phyloP scores from a whole-genome alignment of 176 grass and related monocot genomes.

The Themeda triandra region DNA sequence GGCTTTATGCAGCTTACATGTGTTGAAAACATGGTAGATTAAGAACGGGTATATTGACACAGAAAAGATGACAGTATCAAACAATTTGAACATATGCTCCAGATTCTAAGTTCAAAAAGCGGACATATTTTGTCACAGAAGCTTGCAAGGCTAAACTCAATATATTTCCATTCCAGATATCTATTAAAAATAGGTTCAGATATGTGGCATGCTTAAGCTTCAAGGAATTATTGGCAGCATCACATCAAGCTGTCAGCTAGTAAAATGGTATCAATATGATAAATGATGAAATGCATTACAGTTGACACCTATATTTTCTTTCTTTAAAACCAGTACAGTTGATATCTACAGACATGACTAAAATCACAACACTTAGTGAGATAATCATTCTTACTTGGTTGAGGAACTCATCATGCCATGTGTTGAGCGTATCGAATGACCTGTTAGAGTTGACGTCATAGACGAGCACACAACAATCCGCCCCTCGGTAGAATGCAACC shows the following conservation, averaged over 20 bases:
- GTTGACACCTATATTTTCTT: neutral
- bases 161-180: neutral
- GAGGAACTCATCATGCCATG: conserved; percentile 97
- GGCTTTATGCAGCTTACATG: neutral
- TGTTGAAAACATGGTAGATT: conserved; percentile 4
- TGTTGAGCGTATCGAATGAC: conserved; percentile 93
- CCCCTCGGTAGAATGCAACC: conserved; percentile 96
- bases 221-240: neutral
- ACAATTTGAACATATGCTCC: neutral
- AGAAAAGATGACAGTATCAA: neutral
- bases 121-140: neutral
- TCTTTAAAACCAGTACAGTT: neutral
- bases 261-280: neutral
- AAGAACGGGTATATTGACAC: neutral
- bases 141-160: neutral
- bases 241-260: conserved; percentile 11
- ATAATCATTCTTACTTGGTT: conserved; percentile 70
- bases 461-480: conserved; percentile 95
- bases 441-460: conserved; percentile 93
- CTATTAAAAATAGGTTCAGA: neutral
- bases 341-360: conserved; percentile 19
- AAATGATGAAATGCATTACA: neutral
- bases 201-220: conserved; percentile 10
- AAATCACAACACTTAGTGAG: conserved; percentile 8
- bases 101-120: neutral